phyloP scores from a whole-genome alignment of 306 rosid species.

The Gastrolobium bilobum region DNA sequence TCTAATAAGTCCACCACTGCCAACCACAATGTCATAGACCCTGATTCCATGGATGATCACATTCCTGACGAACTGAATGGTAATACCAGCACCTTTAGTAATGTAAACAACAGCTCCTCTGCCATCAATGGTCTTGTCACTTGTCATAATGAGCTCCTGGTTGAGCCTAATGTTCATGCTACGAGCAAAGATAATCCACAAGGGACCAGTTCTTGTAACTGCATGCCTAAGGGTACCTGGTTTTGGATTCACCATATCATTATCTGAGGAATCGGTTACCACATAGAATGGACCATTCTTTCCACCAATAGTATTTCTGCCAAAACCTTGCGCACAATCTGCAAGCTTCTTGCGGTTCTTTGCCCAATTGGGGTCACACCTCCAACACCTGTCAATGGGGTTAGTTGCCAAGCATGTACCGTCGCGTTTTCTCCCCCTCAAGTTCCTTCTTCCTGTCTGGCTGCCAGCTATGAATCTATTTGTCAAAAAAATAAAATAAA shows the following conservation, averaged over 20 bases:
- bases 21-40: slow-evolving; percentile 53
- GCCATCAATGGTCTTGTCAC: slow-evolving; percentile 87
- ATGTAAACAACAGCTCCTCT: slow-evolving; percentile 68
- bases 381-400: slow-evolving; percentile 92
- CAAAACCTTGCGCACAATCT: slow-evolving; percentile 77
- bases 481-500: not conserved
- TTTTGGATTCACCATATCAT: slow-evolving; percentile 62
- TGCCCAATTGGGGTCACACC: slow-evolving; percentile 82
- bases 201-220: slow-evolving; percentile 64
- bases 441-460: slow-evolving; percentile 52
- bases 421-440: not conserved
- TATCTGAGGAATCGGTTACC: slow-evolving; percentile 67
- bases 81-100: slow-evolving; percentile 81
- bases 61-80: slow-evolving; percentile 67
- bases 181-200: slow-evolving; percentile 75
- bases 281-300: slow-evolving; percentile 64
- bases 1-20: slow-evolving; percentile 66
- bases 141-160: slow-evolving; percentile 70
- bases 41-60: slow-evolving; percentile 78
- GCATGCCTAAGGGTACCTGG: slow-evolving; percentile 86
- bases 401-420: slow-evolving; percentile 72
- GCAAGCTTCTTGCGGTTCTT: slow-evolving; percentile 67
- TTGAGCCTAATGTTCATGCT: slow-evolving; percentile 73
- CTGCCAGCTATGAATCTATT: slow-evolving; percentile 49
- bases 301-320: slow-evolving; percentile 76